These are phyloP conservation scores for Globisporangium orthogonon DNA, from an alignment of 352 stramenopile genomes.

Conservation along the genomic window DNA sequence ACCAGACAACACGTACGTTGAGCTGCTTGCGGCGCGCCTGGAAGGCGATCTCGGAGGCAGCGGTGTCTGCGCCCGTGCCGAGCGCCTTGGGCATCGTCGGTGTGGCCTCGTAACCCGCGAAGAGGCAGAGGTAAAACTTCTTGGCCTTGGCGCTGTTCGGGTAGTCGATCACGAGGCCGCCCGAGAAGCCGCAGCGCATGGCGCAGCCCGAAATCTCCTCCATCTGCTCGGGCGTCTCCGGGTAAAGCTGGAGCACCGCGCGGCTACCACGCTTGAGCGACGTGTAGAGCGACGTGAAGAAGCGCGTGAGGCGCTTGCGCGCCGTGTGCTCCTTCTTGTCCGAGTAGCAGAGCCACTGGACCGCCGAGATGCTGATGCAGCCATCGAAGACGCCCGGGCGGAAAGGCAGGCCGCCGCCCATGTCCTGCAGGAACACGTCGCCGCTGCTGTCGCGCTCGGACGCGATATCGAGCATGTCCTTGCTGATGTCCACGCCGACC, in stretches of 20 bases:
- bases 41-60: constrained; percentile 48
- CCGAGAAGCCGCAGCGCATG: constrained; percentile 89
- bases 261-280: constrained; percentile 82
- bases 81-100: constrained; percentile 83
- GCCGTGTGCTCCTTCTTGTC: constrained; percentile 95
- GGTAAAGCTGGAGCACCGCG: constrained; percentile 99
- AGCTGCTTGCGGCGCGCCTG: constrained; percentile 53
- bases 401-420: constrained; percentile 98
- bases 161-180: constrained; percentile 99
- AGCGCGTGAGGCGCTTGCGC: constrained; percentile 92
- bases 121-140: constrained; percentile 99
- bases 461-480: constrained; percentile 99
- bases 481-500: constrained; percentile 96
- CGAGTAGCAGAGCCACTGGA: constrained; percentile 99
- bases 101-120: constrained; percentile 88
- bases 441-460: constrained; percentile 89
- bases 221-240: constrained; percentile 96
- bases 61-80: constrained; percentile 35
- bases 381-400: constrained; percentile 97
- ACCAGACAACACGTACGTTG: constrained; percentile 24
- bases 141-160: constrained; percentile 99
- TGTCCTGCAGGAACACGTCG: constrained; percentile 92
- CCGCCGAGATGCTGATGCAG: constrained; percentile 98
- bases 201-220: constrained; percentile 88
- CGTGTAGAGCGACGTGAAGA: constrained; percentile 94